Base-by-base conservation (phyloP, 2,329 filamentous ascomycete genomes). In the Ceratocystis cacaofunesta region DNA sequence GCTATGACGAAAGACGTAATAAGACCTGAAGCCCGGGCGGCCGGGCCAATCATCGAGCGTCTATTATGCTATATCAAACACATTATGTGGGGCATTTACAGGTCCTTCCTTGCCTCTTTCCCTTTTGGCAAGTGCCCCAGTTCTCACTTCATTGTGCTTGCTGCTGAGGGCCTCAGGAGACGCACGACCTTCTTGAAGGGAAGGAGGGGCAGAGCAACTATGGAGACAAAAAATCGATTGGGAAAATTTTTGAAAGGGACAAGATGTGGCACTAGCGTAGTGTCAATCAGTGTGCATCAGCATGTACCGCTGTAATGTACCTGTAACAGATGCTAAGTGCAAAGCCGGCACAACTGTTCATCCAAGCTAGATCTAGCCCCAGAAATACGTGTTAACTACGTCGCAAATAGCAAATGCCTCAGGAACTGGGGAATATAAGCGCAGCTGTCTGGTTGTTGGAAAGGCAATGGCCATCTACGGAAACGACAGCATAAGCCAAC, bases 1-100 rank as follows among this genome's bases (percentile, higher is more conserved):
- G 66, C 61, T 68, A 68, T 68, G 66, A 68, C 66, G 66, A 68
- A 67, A 66, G 61, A 64, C 63, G 66, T 46, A 63, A 63, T 32
- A 32, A 63, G 62, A 63, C 17, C 2, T 65, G 46, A 62, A 63
- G 66, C 63, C 66, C 66, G 66, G 66, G 66, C 63, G 63, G 43
- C 66, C 66, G 66, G 66, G 50, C 66, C 66, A 67, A 67, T 67
- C 66, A 67, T 55, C 22, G 41, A 22, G 41, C 36, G 19, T 28
- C 48, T 63, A 67, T 67, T 67, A 67, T 67, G 63, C 63, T 60
- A 63, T 44, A 17, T 44, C 32, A 55, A 58, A 55, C 32, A 43
- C 10, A 48, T 60, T 41, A 41, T 63, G 61, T 61, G 60, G 63
- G 36, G 60, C 58, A 25, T 65, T 50, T 41, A 57, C 28, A 64